Base-by-base conservation (phyloP, 306 rosid species). In the Cicer yamashitae region DNA sequence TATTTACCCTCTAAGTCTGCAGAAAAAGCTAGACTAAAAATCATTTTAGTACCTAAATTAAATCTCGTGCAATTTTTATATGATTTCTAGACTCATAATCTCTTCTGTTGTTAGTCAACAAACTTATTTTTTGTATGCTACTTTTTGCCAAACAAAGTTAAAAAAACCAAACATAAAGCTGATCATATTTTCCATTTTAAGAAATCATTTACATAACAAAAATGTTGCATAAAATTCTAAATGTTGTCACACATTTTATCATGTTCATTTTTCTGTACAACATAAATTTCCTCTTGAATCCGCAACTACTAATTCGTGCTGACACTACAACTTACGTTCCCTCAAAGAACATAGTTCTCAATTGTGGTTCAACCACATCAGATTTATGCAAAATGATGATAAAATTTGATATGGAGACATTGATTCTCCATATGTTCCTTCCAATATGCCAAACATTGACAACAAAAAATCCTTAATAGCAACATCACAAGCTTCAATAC, bases 371-470 rank as follows among this genome's bases (percentile, higher is more conserved):
- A 8, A 22, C 6, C 53, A 45, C 70, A 20, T 60, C 82, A 6
- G 15, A 71, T 39, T 53, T 67, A 47, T 45, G 7, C 44, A 58
- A 51, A 59, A 80, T n/a, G n/a, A 80, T 60, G 87, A 79, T 2
- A 67, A 84, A 60, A 67, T 18, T 69, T 84, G 82, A 82, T 58
- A 4, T 38, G 71, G 87, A 22, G 87, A 84, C 53, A 62, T 48
- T 43, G 58, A 10, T 65, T 79, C 87, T 70, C 58, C 74, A 37
- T 71, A 65, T 71, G 13, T 66, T 1, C 38, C 61, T n/a, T 70
- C 59, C 12, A 15, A 41, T 18, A 18, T 18, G 20, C 20, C 20
- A 18, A 18, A 18, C 20, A 18, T 18, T 43, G 47, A 8, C 47
- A 43, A 1, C 47, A 43, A 43, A 0, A 8, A 43, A 1, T 43